These are phyloP conservation scores for Yamadazyma trypodendri DNA, from an alignment of 1,139 yeast genomes.

Conservation along the genomic window DNA sequence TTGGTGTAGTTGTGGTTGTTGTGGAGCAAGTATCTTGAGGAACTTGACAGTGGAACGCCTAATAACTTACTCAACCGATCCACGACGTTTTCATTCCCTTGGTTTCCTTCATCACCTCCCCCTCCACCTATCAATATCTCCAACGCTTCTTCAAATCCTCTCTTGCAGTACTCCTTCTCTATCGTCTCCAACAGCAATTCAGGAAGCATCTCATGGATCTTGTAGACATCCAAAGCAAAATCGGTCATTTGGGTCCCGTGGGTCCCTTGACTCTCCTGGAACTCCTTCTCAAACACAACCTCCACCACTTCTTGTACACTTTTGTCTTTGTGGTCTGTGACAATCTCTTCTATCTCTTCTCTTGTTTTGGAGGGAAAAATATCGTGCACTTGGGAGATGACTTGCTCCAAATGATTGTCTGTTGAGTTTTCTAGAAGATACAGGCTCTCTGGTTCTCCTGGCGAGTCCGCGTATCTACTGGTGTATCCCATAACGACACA, in stretches of 20 bases:
- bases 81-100: background rate
- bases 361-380: conserved; percentile 6
- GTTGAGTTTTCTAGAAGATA: too few species aligned
- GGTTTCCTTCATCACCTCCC: too few species aligned
- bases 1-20: conserved; percentile 20
- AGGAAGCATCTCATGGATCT: conserved; percentile 12
- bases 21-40: conserved; percentile 6
- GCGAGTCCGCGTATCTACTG: too few species aligned
- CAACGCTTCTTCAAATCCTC: conserved; percentile 5
- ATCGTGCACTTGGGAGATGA: conserved; percentile 3
- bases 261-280: too few species aligned
- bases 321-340: conserved; percentile 3
- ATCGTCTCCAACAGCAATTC: conserved; percentile 4
- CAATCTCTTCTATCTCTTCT: conserved; percentile 2
- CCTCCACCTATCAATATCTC: conserved; percentile 1
- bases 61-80: background rate
- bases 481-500: background rate
- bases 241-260: conserved; percentile 6
- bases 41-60: background rate
- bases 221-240: conserved; percentile 12
- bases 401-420: too few species aligned
- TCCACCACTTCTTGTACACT: conserved; percentile 9
- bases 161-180: conserved; percentile 1
- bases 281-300: conserved; percentile 4
- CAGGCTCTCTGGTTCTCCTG: too few species aligned